Evolutionary conservation across 148 eudicot species (phyloP).

Genomic region (Gaultheria prostrata): DNA sequence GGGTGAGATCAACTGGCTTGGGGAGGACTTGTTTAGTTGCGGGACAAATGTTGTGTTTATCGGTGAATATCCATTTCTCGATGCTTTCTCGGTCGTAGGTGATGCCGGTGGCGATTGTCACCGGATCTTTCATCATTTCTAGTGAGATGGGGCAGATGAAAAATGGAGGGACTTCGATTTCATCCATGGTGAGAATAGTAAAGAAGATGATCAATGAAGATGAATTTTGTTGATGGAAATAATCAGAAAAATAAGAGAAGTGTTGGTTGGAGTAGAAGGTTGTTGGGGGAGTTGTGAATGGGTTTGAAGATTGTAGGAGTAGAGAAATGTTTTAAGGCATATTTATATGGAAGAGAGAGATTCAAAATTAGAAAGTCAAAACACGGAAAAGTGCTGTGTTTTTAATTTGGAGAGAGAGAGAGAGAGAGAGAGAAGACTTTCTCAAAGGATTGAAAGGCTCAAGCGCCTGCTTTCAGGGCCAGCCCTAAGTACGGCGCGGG

Average conservation of each 20-base stretch:
- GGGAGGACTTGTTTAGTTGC: conserved; percentile 64
- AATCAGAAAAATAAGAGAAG: background rate
- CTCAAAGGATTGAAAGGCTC: conserved; percentile 25
- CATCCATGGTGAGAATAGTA: conserved; percentile 18
- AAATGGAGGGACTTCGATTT: conserved; percentile 60
- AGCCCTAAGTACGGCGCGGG: too few species aligned
- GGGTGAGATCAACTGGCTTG: conserved; percentile 38
- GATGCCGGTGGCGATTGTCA: conserved; percentile 64
- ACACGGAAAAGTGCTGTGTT: conserved; percentile 34
- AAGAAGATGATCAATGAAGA: too few species aligned
- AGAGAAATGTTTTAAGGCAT: background rate
- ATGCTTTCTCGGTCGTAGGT: conserved; percentile 73
- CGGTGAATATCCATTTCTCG: conserved; percentile 56
- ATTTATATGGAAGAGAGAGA: conserved; percentile 1
- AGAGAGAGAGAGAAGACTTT: conserved; percentile 29
- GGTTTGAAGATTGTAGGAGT: conserved; percentile 18
- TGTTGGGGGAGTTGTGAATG: conserved; percentile 20
- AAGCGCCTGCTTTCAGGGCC: background rate
- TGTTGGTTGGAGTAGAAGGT: conserved; percentile 14
- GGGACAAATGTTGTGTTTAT: conserved; percentile 55
- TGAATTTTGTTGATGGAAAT: background rate
- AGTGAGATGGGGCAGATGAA: conserved; percentile 71
- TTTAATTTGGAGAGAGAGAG: background rate
- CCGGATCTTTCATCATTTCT: conserved; percentile 75
- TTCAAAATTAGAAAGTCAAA: conserved; percentile 40